These are phyloP conservation scores for Stephania japonica DNA, from an alignment of 164 flowering plant species.

Conservation along the genomic window DNA sequence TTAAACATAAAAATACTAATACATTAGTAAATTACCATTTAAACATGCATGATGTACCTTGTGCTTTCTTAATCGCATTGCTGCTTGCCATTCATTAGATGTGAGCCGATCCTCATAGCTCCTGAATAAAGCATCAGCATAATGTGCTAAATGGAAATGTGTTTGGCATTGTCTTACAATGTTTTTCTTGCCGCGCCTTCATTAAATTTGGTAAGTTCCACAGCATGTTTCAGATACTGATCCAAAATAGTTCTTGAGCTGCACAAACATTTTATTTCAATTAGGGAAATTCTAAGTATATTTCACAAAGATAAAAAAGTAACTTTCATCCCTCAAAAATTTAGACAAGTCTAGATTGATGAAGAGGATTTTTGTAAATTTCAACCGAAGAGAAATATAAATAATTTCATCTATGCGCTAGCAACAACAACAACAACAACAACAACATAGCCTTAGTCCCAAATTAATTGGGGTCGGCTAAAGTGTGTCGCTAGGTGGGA, in stretches of 20 bases:
- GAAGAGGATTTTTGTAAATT: too few relatives aligned
- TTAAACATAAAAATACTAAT: background rate
- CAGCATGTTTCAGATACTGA: slow-evolving; percentile 83
- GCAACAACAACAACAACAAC: too few relatives aligned
- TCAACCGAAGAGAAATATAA: too few relatives aligned
- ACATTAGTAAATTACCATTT: slow-evolving; percentile 2
- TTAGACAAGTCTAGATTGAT: too few relatives aligned
- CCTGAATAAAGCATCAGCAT: slow-evolving; percentile 86
- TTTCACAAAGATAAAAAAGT: background rate
- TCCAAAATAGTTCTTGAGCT: slow-evolving; percentile 93
- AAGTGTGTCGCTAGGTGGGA: too few relatives aligned
- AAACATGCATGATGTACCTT: slow-evolving; percentile 48
- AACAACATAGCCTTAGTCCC: too few relatives aligned
- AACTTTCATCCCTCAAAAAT: too few relatives aligned
- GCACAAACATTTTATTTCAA: slow-evolving; percentile 27
- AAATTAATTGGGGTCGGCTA: too few relatives aligned
- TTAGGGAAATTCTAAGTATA: background rate
- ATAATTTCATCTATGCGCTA: too few relatives aligned
- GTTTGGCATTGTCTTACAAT: slow-evolving; percentile 60
- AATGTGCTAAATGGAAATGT: slow-evolving; percentile 94
- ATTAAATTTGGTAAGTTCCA: slow-evolving; percentile 49
- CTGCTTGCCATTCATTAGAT: slow-evolving; percentile 97
- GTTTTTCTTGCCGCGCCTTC: slow-evolving; percentile 33
- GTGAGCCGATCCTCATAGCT: slow-evolving; percentile 82
- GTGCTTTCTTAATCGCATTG: slow-evolving; percentile 79